A percentile compares a stretch with the other conserved stretches of the same genome.
Evolutionary conservation across 2,329 filamentous ascomycete species (phyloP).

Genomic region (Trichophyton simii): DNA sequence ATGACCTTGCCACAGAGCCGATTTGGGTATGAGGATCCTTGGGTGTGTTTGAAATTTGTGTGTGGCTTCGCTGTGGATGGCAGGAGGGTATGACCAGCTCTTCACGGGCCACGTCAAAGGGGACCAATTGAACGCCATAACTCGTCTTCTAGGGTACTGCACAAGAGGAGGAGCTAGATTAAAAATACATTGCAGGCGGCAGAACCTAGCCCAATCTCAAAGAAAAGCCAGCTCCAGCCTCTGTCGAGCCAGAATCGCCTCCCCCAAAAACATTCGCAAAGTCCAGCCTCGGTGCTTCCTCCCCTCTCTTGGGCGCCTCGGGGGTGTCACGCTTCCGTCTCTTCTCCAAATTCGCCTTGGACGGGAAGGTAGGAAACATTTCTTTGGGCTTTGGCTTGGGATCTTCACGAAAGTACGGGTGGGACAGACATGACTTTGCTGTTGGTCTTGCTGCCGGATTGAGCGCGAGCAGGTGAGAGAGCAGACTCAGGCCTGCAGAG

Average conservation of each 20-base stretch:
- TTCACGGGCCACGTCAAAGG: too few species aligned
- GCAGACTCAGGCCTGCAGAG: constrained; percentile 54
- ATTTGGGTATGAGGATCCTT: too few species aligned
- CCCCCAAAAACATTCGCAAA: constrained; percentile 60
- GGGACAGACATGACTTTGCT: constrained; percentile 60
- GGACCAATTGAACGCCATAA: too few species aligned
- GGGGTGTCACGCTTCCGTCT: constrained; percentile 61
- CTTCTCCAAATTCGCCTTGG: constrained; percentile 84
- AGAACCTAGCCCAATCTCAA: constrained; percentile 46
- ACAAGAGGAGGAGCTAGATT: background rate
- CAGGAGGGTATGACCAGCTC: too few species aligned
- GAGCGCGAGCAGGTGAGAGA: constrained; percentile 58
- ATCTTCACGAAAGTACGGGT: constrained; percentile 79
- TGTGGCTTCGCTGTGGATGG: too few species aligned
- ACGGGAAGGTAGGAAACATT: constrained; percentile 95
- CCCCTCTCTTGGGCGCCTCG: constrained; percentile 68
- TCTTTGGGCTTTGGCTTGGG: constrained; percentile 79
- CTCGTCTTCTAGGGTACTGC: too few species aligned
- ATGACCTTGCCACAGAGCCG: background rate
- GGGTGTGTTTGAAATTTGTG: too few species aligned
- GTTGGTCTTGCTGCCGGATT: constrained; percentile 60
- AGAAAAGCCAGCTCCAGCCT: constrained; percentile 44
- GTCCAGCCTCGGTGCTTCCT: constrained; percentile 52
- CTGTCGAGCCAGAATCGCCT: constrained; percentile 46
- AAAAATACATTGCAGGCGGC: too few species aligned